phyloP scores from a whole-genome alignment of 2,329 filamentous ascomycete species.

The Hymenoscyphus salicellus region DNA sequence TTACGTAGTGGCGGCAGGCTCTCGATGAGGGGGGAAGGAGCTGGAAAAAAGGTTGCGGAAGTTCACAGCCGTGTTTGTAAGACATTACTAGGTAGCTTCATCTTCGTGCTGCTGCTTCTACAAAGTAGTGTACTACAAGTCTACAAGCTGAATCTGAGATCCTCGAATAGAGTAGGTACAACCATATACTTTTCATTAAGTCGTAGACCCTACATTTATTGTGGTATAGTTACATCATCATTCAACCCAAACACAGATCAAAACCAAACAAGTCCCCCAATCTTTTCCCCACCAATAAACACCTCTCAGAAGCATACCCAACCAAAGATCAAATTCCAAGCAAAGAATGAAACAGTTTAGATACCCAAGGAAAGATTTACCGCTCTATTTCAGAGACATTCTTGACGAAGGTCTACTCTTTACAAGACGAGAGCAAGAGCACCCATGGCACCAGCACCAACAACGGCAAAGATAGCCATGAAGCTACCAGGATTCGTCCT shows the following conservation, averaged over 20 bases:
- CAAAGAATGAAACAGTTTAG: background rate
- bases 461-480: background rate
- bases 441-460: conserved; percentile 7
- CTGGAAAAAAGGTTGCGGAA: too few species aligned
- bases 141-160: too few species aligned
- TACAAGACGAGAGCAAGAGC: conserved; percentile 10
- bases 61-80: too few species aligned
- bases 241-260: background rate
- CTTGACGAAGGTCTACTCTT: background rate
- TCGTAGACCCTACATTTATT: conserved; percentile 4
- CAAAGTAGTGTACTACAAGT: too few species aligned
- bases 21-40: too few species aligned
- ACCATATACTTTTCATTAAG: conserved; percentile 8
- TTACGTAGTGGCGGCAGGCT: too few species aligned
- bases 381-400: background rate
- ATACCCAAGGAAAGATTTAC: background rate
- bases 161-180: conserved; percentile 9
- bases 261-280: background rate
- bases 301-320: background rate
- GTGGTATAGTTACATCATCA: background rate
- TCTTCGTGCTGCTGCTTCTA: too few species aligned
- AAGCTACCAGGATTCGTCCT: background rate
- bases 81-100: too few species aligned
- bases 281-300: background rate
- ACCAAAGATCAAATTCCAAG: background rate